Evolutionary conservation across 192 early-diverging fungal species (phyloP), one percentile per base, ranked within the genome.

Genomic region (Backusella australiensis): DNA sequence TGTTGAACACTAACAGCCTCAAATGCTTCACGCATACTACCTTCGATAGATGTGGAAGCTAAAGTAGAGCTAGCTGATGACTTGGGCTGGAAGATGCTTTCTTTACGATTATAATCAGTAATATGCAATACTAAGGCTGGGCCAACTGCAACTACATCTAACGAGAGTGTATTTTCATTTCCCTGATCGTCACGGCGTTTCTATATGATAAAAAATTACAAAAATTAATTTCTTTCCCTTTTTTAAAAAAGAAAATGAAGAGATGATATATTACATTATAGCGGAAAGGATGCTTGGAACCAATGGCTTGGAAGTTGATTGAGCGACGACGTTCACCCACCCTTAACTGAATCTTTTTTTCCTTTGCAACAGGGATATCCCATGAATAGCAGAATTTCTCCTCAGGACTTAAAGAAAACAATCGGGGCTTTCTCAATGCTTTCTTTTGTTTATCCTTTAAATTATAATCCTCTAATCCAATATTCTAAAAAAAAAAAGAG

Each of bases 241-340:
- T 34, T 38, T 68, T 7, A 36, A 34, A 32, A n/a, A 68, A 19
- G 6, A 32, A 12, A 68, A 49, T n/a, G 17, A 19, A 19, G 15
- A 49, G 6, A 68, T n/a, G 5, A 68, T 68, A n/a, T 44, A 42
- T 72, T 77, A 71, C 73, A 29, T 12, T 38, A 34, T 93, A 95
- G 35, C 89, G 86, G 71, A 95, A 91, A 17, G 94, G 95, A 42
- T 88, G 80, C 66, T 91, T 91, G 73, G 89, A 84, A 46, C 95
- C 95, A 56, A 96, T 93, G 67, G 95, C 93, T 67, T 90, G 84
- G 44, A 94, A 69, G 49, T 93, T 91, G 39, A 96, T 84, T 7
- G 86, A 82, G 7, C 93, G 83, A 15, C 86, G 87, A 11, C 75
- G 77, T 12, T 90, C 92, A 46, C 87, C 85, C 0, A 92, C 86